Base-by-base conservation (phyloP, 352 stramenopile genomes). In the Phytophthora foliorum region DNA sequence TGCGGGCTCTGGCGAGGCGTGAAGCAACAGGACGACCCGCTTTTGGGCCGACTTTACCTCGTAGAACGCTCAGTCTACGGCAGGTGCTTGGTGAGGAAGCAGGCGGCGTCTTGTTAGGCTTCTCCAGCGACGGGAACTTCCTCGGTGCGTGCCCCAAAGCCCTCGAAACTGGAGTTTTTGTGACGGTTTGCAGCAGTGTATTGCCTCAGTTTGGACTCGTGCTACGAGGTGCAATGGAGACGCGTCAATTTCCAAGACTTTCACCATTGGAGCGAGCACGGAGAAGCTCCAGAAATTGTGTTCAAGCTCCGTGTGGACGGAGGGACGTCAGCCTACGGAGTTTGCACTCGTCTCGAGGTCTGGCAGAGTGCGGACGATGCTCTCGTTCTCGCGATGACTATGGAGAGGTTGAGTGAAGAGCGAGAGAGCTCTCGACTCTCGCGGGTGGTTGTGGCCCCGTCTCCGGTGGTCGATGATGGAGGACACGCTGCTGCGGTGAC, bases 121-220 rank as follows among this genome's bases (percentile, higher is more conserved):
- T 92, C 67, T 92, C 84, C 0, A 79, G 76, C 52, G 84, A 92
- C 54, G 86, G 86, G 46, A 70, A 84, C 64, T 87, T 77, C 59
- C 65, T 94, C 25, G 2, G 86, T 92, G 56, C 38, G 77, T 75
- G 32, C 11, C n/a, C 27, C 24, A 45, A 10, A 22, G 9, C 6
- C 9, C 34, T 14, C 38, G 16, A 44, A 48, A 39, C 22, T 48
- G 48, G 13, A 48, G 34, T 48, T 60, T 48, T 49, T 14, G 34
- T 19, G 1, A 53, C 24, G n/a, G 17, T 22, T 39, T 36, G 32
- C 32, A 9, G 1, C 14, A 91, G 86, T 93, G 34, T 87, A 86
- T 55, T 90, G 77, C 52, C 34, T 71, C n/a, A 66, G 53, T 41
- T 78, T 73, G 46, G 71, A 81, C 9, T 51, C 72, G 10, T 48